Evolutionary conservation across 768 basidiomycete genomes (phyloP).

Genomic region (Daedaleopsis sinensis): DNA sequence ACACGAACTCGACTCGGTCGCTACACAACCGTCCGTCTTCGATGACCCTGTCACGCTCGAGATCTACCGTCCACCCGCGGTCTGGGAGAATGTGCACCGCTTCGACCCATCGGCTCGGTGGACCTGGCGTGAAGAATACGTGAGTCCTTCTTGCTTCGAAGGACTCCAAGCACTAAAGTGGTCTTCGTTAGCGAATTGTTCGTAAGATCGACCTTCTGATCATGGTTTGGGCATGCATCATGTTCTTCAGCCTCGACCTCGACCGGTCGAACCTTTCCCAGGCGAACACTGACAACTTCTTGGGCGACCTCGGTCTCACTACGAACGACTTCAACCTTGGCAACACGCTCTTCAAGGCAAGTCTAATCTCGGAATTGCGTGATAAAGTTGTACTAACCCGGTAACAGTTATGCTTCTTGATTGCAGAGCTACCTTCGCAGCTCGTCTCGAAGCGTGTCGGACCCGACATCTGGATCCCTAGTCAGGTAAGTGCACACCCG

Average conservation of each 20-base stretch:
- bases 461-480: slow-evolving; percentile 68
- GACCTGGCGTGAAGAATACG: slow-evolving; percentile 72
- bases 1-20: slow-evolving; percentile 51
- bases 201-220: slow-evolving; percentile 64
- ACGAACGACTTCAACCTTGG: slow-evolving; percentile 69
- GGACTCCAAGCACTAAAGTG: not conserved
- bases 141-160: slow-evolving; percentile 25
- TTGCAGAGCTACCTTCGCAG: slow-evolving; percentile 66
- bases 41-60: slow-evolving; percentile 56
- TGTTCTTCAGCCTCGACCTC: slow-evolving; percentile 65
- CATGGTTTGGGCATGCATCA: slow-evolving; percentile 61
- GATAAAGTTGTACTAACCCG: not conserved
- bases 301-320: slow-evolving; percentile 60
- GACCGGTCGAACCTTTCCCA: slow-evolving; percentile 65
- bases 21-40: slow-evolving; percentile 65
- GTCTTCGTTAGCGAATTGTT: slow-evolving; percentile 43
- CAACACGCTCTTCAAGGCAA: slow-evolving; percentile 56
- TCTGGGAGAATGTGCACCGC: slow-evolving; percentile 63
- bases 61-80: slow-evolving; percentile 52
- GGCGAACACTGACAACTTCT: slow-evolving; percentile 71
- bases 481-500: slow-evolving; percentile 41
- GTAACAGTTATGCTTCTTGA: slow-evolving; percentile 30
- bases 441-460: slow-evolving; percentile 68
- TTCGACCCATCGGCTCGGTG: slow-evolving; percentile 70
- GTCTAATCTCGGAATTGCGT: not conserved